Base-by-base conservation (phyloP, 768 basidiomycete species). In the Dentipellis fragilis region DNA sequence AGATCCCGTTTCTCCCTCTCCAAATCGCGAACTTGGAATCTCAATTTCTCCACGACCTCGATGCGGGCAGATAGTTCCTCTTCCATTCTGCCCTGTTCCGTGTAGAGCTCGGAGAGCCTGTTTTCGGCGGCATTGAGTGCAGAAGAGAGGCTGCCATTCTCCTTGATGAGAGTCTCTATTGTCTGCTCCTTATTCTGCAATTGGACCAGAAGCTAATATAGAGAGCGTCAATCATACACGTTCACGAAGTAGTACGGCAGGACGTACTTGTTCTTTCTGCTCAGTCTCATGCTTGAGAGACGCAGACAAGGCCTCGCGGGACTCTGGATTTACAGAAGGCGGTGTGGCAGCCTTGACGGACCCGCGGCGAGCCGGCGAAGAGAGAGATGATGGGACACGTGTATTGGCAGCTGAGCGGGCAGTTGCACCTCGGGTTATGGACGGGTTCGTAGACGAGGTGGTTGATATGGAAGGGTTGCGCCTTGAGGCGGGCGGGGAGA, bases 1-100 rank as follows among this genome's bases (percentile, higher is more conserved):
- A 85, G 45, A 58, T 93, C 92, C 57, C 89, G 74, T 69, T 89
- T 92, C 70, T 94, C 92, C 69, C 83, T 90, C 72, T 94, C 93
- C 17, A 93, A 70, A 57, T 93, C 91, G 59, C 86, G 84, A 42
- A 91, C 79, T 69, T 93, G 88, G 16, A 75, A 69, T 57, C 92
- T 75, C 52, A 94, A 75, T 68, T 92, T 93, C 58, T 93, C 90
- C 38, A 83, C 73, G 38, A 93, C 82, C 62, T 93, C 89, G 61
- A 90, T 83, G 49, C 87, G 83, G 37, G 88, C 83, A 22, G 83
- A 83, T 68, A 93, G 72, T 63, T 93, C 89, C 58, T 83, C 76
- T 68, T 94, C 92, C 72, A 81, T 84, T 59, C 90, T 81, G 56
- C 79, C 75, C 67, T 92, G 89, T 61, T 93, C 90, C 11, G 84